These are phyloP conservation scores for Penicillium sp. DNA, from an alignment of 2,329 filamentous ascomycete species.

Conservation along the genomic window DNA sequence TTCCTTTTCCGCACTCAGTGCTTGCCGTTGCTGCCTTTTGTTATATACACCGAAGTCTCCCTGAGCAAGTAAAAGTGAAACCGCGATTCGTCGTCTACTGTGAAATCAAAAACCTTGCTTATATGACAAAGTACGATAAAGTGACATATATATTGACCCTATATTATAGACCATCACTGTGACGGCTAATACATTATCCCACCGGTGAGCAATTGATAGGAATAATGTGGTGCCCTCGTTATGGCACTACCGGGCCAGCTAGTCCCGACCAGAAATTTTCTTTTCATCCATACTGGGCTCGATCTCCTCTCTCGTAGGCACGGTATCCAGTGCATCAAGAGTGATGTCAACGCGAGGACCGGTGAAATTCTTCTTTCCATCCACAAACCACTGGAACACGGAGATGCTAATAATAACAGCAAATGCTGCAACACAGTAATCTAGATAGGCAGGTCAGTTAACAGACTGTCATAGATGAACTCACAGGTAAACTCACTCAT, in stretches of 20 bases:
- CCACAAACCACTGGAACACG: constrained; percentile 57
- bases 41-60: too few species aligned
- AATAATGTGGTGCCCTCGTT: not conserved
- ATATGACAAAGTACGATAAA: not conserved
- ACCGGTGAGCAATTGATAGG: not conserved
- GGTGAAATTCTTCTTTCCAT: constrained; percentile 59
- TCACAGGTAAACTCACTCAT: constrained; percentile 58
- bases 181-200: not conserved
- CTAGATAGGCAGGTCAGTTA: constrained; percentile 9
- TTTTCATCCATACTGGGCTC: constrained; percentile 8
- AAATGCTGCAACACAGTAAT: constrained; percentile 52
- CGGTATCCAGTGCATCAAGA: constrained; percentile 13
- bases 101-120: not conserved
- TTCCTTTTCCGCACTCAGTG: too few species aligned
- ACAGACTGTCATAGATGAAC: not conserved
- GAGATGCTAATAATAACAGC: constrained; percentile 58
- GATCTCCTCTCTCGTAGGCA: constrained; percentile 1
- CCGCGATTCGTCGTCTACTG: too few species aligned
- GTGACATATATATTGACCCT: not conserved
- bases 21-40: too few species aligned
- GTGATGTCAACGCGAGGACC: constrained; percentile 48
- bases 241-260: not conserved
- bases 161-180: not conserved
- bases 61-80: too few species aligned
- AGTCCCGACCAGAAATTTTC: not conserved